Conservation (phyloP, 192 early-diverging fungal species). For the Umbelopsis isabellina region DNA sequence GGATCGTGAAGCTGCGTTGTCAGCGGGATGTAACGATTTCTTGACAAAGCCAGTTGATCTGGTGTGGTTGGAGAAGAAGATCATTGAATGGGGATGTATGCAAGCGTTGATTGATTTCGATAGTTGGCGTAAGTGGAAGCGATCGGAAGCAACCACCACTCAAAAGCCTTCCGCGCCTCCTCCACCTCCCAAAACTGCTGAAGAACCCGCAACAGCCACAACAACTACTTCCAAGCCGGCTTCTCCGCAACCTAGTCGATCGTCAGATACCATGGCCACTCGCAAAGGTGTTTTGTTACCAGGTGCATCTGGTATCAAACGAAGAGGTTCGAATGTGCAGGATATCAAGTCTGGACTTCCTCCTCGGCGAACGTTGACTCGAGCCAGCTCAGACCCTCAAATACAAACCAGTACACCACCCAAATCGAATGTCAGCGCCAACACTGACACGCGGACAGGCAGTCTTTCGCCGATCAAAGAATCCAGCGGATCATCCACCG, state of each 20-base stretch:
- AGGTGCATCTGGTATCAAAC: slow-evolving; percentile 15
- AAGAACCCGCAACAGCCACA: background rate
- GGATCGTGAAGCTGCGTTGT: slow-evolving; percentile 73
- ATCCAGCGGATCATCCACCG: background rate
- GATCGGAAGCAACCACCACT: slow-evolving; percentile 18
- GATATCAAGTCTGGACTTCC: background rate
- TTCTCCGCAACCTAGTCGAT: background rate
- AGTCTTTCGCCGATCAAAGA: slow-evolving; percentile 22
- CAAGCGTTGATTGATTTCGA: slow-evolving; percentile 90
- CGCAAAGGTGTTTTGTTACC: slow-evolving; percentile 22
- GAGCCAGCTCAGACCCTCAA: slow-evolving; percentile 11
- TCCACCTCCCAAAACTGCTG: background rate
- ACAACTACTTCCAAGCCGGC: background rate
- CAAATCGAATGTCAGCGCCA: background rate
- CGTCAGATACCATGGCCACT: background rate
- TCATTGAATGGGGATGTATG: slow-evolving; percentile 93
- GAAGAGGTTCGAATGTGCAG: background rate
- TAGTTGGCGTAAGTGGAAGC: slow-evolving; percentile 63
- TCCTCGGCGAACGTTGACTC: background rate
- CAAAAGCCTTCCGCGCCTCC: background rate
- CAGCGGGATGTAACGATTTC: slow-evolving; percentile 91
- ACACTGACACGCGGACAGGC: background rate
- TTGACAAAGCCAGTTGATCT: slow-evolving; percentile 86
- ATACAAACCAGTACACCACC: background rate
- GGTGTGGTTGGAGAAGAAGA: slow-evolving; percentile 83